These are phyloP conservation scores for Linnemannia zychae DNA, from an alignment of 192 early-diverging fungal genomes.

Conservation along the genomic window DNA sequence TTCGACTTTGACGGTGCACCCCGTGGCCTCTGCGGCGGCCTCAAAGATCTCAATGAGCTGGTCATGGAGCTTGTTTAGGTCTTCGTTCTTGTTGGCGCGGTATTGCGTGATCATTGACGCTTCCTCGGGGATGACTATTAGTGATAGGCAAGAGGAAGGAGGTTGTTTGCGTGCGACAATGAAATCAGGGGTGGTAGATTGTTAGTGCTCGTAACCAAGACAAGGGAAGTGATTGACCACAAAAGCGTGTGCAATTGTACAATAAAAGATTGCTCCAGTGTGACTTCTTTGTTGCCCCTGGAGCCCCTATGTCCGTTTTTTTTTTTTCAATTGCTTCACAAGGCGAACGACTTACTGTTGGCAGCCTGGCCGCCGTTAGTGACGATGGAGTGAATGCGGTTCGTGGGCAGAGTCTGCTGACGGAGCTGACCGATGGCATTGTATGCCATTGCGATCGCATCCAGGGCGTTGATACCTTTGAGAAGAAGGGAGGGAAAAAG, in stretches of 20 bases:
- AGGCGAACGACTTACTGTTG: conserved; percentile 55
- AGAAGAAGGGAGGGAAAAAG: background rate
- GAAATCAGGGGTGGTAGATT: too few relatives aligned
- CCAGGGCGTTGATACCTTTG: conserved; percentile 82
- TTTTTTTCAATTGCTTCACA: too few relatives aligned
- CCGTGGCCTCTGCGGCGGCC: conserved; percentile 78
- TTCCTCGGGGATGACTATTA: conserved; percentile 74
- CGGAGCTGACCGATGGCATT: conserved; percentile 77
- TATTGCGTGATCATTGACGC: conserved; percentile 70
- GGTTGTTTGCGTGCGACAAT: too few relatives aligned
- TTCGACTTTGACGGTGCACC: conserved; percentile 68
- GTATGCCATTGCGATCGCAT: conserved; percentile 78
- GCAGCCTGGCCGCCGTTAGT: conserved; percentile 76
- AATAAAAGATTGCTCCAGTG: background rate
- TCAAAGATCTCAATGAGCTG: conserved; percentile 71
- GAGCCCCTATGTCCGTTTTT: background rate
- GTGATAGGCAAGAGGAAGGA: background rate
- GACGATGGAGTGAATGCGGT: conserved; percentile 86
- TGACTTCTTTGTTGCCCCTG: too few relatives aligned
- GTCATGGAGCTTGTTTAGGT: conserved; percentile 67
- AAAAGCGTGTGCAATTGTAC: conserved; percentile 9
- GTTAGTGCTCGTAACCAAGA: too few relatives aligned
- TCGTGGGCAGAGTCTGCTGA: conserved; percentile 78
- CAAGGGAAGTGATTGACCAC: background rate
- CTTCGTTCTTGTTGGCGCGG: conserved; percentile 67